Conservation (phyloP, 2,329 filamentous ascomycete species). For the Fusarium agapanthi region DNA sequence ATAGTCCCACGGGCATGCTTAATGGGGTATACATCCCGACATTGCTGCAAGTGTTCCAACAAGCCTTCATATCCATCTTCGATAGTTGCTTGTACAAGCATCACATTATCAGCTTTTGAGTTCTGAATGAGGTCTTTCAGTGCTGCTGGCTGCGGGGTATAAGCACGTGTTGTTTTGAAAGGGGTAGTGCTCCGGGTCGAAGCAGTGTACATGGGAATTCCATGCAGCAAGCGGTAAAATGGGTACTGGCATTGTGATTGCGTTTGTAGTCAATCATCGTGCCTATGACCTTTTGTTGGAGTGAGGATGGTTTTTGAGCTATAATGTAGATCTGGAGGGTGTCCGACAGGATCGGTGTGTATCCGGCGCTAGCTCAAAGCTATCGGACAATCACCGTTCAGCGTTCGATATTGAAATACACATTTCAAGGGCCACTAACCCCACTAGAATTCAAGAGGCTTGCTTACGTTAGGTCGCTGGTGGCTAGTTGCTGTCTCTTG, state of each 20-base stretch:
- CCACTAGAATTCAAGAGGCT: too few relatives aligned
- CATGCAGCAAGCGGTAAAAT: background rate
- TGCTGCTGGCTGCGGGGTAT: background rate
- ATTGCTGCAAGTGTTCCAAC: background rate
- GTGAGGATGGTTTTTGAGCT: background rate
- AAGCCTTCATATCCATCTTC: conserved; percentile 1
- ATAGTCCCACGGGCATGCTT: background rate
- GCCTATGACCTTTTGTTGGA: background rate
- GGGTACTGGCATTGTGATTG: background rate
- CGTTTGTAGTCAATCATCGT: background rate
- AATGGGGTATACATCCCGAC: background rate
- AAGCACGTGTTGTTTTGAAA: background rate
- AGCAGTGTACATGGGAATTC: conserved; percentile 6
- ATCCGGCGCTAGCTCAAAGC: background rate
- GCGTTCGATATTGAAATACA: accelerated
- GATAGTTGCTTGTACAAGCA: conserved; percentile 9
- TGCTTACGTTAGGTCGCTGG: background rate
- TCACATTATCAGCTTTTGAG: background rate
- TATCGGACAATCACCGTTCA: background rate
- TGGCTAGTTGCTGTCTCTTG: background rate
- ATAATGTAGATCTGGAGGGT: background rate
- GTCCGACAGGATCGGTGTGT: background rate
- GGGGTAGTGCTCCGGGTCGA: background rate
- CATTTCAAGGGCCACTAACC: accelerated
- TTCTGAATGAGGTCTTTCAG: background rate